Conservation (phyloP, 768 basidiomycete genomes). For the Coprinopsis sp. region DNA sequence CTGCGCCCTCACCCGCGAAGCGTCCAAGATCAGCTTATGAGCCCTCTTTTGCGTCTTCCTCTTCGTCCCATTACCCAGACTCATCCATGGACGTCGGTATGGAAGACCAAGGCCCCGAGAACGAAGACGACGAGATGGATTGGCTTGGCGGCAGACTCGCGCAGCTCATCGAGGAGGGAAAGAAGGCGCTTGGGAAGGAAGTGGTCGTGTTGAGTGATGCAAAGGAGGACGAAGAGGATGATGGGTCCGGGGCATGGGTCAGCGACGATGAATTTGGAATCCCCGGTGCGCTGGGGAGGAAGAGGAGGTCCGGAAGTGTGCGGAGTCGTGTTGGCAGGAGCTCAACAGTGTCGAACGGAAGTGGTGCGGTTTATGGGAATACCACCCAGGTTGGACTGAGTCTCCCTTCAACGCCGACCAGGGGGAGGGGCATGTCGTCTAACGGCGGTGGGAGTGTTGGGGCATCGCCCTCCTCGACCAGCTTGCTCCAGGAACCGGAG, state of each 20-base stretch:
- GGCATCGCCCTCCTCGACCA: too few species aligned
- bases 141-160: constrained; percentile 74
- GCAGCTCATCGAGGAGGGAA: constrained; percentile 72
- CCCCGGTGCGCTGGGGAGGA: neutral
- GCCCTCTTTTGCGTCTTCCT: too few species aligned
- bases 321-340: neutral
- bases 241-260: constrained; percentile 71
- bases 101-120: constrained; percentile 26
- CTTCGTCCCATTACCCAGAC: too few species aligned
- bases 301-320: constrained; percentile 5
- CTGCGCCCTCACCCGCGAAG: too few species aligned
- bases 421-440: constrained; percentile 17
- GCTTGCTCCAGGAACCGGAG: too few species aligned
- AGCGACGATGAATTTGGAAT: constrained; percentile 46
- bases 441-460: too few species aligned
- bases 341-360: too few species aligned
- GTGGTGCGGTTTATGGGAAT: too few species aligned
- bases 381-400: too few species aligned
- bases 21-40: too few species aligned
- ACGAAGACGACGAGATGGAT: constrained; percentile 63
- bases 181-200: constrained; percentile 70
- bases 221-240: constrained; percentile 72
- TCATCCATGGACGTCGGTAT: constrained; percentile 3
- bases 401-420: constrained; percentile 10
- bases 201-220: constrained; percentile 74